A percentile compares a stretch with the other conserved stretches of the same genome.
phyloP scores from a whole-genome alignment of 176 grass and related monocot species.

The Oropetium thomaeum region DNA sequence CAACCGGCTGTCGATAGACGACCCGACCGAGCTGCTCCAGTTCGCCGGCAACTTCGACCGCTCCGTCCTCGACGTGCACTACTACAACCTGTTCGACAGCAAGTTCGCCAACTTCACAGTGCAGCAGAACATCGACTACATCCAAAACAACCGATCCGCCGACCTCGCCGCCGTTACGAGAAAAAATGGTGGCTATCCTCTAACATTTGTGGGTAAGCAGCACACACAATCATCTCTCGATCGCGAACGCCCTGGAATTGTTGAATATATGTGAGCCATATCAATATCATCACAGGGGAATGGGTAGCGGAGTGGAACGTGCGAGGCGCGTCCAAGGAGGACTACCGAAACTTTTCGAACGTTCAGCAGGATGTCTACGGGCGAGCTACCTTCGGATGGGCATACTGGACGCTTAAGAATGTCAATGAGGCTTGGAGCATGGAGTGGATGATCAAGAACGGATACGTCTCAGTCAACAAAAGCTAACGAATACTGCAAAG shows the following conservation, averaged over 20 bases:
- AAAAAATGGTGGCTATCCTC: constrained; percentile 43
- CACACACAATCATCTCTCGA: too few species aligned
- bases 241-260: background rate
- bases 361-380: constrained; percentile 50
- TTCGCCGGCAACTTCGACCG: constrained; percentile 27
- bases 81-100: constrained; percentile 46
- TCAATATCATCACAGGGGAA: constrained; percentile 42
- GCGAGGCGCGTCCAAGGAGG: background rate
- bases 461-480: constrained; percentile 38
- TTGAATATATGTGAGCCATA: too few species aligned
- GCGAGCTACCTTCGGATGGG: constrained; percentile 62
- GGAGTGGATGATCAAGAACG: constrained; percentile 78
- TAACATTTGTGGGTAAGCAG: constrained; percentile 50
- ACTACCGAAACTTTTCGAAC: constrained; percentile 40
- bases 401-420: constrained; percentile 64
- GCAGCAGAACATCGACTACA: constrained; percentile 57
- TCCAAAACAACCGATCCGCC: constrained; percentile 15
- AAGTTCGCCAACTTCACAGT: constrained; percentile 34
- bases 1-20: constrained; percentile 34
- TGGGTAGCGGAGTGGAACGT: constrained; percentile 46
- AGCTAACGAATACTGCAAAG: background rate
- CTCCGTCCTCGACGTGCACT: constrained; percentile 57
- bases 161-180: constrained; percentile 15
- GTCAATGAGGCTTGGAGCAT: constrained; percentile 54
- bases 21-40: constrained; percentile 40